Conservation (phyloP, 768 basidiomycete genomes). For the Boletales sp. region DNA sequence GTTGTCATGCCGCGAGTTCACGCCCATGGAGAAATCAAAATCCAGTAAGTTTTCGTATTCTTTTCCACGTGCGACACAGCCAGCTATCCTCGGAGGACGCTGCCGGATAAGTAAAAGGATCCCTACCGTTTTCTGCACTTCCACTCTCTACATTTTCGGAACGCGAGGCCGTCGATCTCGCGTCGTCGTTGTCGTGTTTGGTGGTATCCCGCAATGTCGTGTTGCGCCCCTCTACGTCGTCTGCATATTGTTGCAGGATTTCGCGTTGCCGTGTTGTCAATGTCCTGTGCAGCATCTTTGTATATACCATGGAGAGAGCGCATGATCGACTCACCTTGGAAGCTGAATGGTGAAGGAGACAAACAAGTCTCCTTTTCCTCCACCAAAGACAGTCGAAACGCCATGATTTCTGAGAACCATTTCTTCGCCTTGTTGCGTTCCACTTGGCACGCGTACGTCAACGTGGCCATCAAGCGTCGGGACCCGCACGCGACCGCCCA, state of each 20-base stretch:
- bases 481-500: constrained; percentile 91
- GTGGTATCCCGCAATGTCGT: constrained; percentile 12
- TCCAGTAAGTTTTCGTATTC: constrained; percentile 65
- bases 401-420: constrained; percentile 91
- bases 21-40: constrained; percentile 60
- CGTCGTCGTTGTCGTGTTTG: constrained; percentile 16
- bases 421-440: constrained; percentile 96
- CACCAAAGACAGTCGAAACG: constrained; percentile 56
- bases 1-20: constrained; percentile 29
- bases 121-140: constrained; percentile 63
- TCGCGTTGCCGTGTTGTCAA: constrained; percentile 81
- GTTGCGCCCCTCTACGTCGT: constrained; percentile 80
- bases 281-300: constrained; percentile 46
- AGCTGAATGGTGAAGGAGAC: constrained; percentile 85
- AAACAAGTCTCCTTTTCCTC: constrained; percentile 78
- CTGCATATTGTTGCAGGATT: constrained; percentile 85
- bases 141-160: constrained; percentile 21
- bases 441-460: constrained; percentile 86
- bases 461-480: constrained; percentile 96
- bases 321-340: constrained; percentile 66
- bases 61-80: constrained; percentile 67
- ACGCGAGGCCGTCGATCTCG: constrained; percentile 14
- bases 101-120: constrained; percentile 56
- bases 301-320: constrained; percentile 6
- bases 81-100: constrained; percentile 56